phyloP scores from a whole-genome alignment of 139 green algal species.

The Chlamydomonas applanata region DNA sequence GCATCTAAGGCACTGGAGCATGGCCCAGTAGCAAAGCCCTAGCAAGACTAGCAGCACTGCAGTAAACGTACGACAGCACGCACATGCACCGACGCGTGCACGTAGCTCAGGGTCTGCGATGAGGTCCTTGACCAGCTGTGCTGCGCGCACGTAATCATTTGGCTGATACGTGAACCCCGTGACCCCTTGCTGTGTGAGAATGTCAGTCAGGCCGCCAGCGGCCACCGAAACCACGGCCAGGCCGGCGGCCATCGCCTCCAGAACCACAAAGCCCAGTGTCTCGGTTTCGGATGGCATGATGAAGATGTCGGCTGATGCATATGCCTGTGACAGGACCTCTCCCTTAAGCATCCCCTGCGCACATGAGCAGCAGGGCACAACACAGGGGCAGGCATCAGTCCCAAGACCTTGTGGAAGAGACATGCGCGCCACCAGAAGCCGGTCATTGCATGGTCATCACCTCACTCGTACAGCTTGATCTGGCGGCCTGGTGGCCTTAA shows the following conservation, averaged over 20 bases:
- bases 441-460: background rate
- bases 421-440: too few relatives aligned
- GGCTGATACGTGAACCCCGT: slow-evolving; percentile 69
- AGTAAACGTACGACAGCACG: too few relatives aligned
- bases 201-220: slow-evolving; percentile 90
- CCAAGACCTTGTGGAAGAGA: too few relatives aligned
- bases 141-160: slow-evolving; percentile 42
- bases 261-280: slow-evolving; percentile 96
- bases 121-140: slow-evolving; percentile 30
- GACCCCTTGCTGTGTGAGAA: slow-evolving; percentile 54
- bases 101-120: slow-evolving; percentile 26
- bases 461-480: background rate
- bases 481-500: background rate
- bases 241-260: slow-evolving; percentile 94
- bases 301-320: slow-evolving; percentile 93
- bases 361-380: background rate
- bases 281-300: slow-evolving; percentile 80
- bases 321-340: slow-evolving; percentile 86
- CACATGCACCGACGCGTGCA: slow-evolving; percentile 14
- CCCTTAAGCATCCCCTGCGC: slow-evolving; percentile 62
- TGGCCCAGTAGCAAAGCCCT: too few relatives aligned
- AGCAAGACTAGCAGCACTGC: too few relatives aligned
- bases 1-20: too few relatives aligned
- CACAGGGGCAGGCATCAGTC: too few relatives aligned
- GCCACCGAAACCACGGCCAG: slow-evolving; percentile 89